A percentile compares a stretch with the other conserved stretches of the same genome.
phyloP scores from a whole-genome alignment of 331 rosid species.

The Malus hybrid region DNA sequence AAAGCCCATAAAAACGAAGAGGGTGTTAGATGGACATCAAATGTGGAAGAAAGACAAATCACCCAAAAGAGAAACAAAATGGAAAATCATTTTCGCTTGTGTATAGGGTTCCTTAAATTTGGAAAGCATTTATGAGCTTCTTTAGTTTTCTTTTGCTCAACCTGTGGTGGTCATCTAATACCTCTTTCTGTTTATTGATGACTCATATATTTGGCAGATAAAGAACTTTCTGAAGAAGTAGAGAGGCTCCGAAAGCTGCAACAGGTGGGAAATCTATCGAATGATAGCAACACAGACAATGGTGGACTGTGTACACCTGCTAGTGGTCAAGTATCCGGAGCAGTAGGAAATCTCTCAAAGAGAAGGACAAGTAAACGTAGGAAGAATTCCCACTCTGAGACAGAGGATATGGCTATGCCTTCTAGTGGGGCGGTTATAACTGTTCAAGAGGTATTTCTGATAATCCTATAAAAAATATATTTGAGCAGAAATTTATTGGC shows the following conservation, averaged over 20 bases:
- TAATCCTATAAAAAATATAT: neutral
- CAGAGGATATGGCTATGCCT: conserved; percentile 17
- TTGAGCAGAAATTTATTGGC: conserved; percentile 12
- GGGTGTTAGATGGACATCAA: neutral
- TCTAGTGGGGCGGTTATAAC: conserved; percentile 14
- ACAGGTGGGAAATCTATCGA: conserved; percentile 30
- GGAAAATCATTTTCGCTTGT: neutral
- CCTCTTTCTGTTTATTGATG: conserved; percentile 16
- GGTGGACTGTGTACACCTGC: conserved; percentile 6
- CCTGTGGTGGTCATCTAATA: neutral
- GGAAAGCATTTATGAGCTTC: neutral
- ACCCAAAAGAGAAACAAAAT: neutral
- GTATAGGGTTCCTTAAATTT: neutral
- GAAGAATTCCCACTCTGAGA: conserved; percentile 31
- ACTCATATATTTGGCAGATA: conserved; percentile 44
- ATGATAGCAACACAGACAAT: conserved; percentile 8
- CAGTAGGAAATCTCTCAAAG: conserved; percentile 25
- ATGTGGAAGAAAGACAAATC: neutral
- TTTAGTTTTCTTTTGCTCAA: neutral
- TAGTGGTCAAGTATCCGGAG: conserved; percentile 20
- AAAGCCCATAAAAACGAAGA: neutral
- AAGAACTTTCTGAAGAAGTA: conserved; percentile 57
- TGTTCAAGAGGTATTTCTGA: conserved; percentile 24
- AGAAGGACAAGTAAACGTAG: conserved; percentile 40
- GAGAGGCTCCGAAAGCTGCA: conserved; percentile 42